phyloP scores from a whole-genome alignment of 1,284 basidiomycete genomes.

The Malassezia dermatis region DNA sequence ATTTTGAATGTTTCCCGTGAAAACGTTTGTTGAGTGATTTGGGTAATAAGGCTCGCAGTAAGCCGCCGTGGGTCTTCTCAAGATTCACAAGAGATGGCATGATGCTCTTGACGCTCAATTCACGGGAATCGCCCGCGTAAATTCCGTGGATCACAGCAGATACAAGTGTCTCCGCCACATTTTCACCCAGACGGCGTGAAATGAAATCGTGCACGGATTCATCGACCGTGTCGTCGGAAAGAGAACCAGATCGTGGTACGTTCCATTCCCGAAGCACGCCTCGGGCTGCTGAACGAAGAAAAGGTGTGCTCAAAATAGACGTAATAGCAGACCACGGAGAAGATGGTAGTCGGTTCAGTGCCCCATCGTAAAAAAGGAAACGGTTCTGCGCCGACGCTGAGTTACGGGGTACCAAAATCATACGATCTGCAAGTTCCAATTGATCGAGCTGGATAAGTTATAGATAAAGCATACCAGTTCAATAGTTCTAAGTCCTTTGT shows the following conservation, averaged over 20 bases:
- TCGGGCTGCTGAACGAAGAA: slow-evolving; percentile 25
- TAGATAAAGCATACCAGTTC: slow-evolving; percentile 60
- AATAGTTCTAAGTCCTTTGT: slow-evolving; percentile 52
- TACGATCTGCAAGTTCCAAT: slow-evolving; percentile 55
- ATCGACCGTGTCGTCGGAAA: slow-evolving; percentile 51
- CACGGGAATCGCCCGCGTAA: slow-evolving; percentile 72
- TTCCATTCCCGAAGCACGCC: slow-evolving; percentile 52
- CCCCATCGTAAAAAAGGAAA: slow-evolving; percentile 60
- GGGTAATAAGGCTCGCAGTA: slow-evolving; percentile 58
- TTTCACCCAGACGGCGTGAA: slow-evolving; percentile 61
- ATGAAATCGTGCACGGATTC: slow-evolving; percentile 75
- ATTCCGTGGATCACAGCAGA: slow-evolving; percentile 84
- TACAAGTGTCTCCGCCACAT: slow-evolving; percentile 64
- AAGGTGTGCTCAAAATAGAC: slow-evolving; percentile 30
- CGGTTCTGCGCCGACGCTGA: slow-evolving; percentile 64
- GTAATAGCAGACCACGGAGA: slow-evolving; percentile 50
- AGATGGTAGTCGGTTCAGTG: slow-evolving; percentile 52
- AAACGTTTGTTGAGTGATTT: slow-evolving; percentile 22
- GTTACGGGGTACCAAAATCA: slow-evolving; percentile 59
- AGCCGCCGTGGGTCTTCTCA: slow-evolving; percentile 61
- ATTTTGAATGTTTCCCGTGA: slow-evolving; percentile 6
- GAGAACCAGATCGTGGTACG: slow-evolving; percentile 15
- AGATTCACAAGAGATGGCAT: slow-evolving; percentile 65
- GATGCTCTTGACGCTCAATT: slow-evolving; percentile 64
- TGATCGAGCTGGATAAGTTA: slow-evolving; percentile 59